phyloP scores from a whole-genome alignment of 2,329 filamentous ascomycete species.

The Talaromyces sp. region DNA sequence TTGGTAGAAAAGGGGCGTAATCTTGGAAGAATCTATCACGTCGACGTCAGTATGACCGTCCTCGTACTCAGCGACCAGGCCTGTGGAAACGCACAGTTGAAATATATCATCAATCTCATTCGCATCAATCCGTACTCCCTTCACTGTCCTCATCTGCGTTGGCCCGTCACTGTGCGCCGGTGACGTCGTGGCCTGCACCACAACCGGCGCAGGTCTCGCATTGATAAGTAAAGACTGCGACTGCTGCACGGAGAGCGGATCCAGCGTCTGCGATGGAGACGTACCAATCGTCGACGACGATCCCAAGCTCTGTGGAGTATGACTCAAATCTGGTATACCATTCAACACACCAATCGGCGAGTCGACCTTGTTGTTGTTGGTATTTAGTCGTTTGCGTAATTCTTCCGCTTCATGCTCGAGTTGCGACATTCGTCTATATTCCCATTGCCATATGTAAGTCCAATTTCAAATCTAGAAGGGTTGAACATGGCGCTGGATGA shows the following conservation, averaged over 20 bases:
- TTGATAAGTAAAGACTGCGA: constrained; percentile 20
- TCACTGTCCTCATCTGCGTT: constrained; percentile 29
- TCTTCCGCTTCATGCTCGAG: constrained; percentile 36
- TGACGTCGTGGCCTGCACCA: background rate
- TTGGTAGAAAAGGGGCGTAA: constrained; percentile 35
- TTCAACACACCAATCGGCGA: constrained; percentile 28
- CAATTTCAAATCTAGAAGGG: background rate
- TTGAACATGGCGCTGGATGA: background rate
- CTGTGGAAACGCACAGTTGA: constrained; percentile 26
- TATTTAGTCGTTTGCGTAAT: constrained; percentile 31
- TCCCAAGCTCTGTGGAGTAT: constrained; percentile 18
- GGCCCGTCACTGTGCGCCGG: constrained; percentile 9
- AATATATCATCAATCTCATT: constrained; percentile 38
- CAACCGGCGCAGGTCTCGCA: constrained; percentile 15
- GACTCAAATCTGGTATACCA: constrained; percentile 28
- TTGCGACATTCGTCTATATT: constrained; percentile 31
- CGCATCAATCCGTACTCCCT: constrained; percentile 26
- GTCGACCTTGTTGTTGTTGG: constrained; percentile 20
- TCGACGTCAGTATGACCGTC: background rate
- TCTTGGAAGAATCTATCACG: constrained; percentile 33
- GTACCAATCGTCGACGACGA: constrained; percentile 18
- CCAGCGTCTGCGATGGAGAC: constrained; percentile 17
- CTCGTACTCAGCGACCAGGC: too few relatives aligned
- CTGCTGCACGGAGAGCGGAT: constrained; percentile 18
- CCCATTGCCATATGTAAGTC: background rate